Percentiles rank a stretch among this genome's conserved stretches.
phyloP scores from a whole-genome alignment of 768 basidiomycete species.

The Suillus fuscotomentosus region DNA sequence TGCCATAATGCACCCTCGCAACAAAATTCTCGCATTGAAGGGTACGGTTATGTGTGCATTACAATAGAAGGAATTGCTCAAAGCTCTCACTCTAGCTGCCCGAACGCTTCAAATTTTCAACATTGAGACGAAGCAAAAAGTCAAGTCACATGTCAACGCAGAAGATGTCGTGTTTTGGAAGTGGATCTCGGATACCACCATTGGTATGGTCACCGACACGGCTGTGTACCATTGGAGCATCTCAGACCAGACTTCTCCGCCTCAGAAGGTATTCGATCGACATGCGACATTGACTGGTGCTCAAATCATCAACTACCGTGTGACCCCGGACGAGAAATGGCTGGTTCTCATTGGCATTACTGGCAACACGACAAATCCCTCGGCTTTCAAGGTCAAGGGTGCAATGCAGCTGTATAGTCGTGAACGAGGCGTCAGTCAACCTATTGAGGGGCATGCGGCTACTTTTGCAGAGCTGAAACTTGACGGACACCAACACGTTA shows the following conservation, averaged over 20 bases:
- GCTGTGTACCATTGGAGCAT: slow-evolving; percentile 93
- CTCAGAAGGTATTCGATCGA: slow-evolving; percentile 94
- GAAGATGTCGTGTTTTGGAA: slow-evolving; percentile 99
- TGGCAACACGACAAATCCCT: slow-evolving; percentile 87
- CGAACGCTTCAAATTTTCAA: slow-evolving; percentile 98
- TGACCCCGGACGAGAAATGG: slow-evolving; percentile 94
- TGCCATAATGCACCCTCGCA: slow-evolving; percentile 95
- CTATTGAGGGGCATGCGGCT: slow-evolving; percentile 98
- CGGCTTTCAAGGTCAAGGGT: slow-evolving; percentile 98
- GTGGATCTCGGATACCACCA: slow-evolving; percentile 89
- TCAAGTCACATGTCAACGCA: slow-evolving; percentile 91
- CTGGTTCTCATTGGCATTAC: slow-evolving; percentile 95
- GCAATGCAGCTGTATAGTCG: slow-evolving; percentile 96
- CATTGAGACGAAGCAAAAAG: slow-evolving; percentile 96
- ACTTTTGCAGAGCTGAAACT: slow-evolving; percentile 90
- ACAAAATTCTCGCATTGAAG: slow-evolving; percentile 96
- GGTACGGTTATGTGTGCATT: slow-evolving; percentile 38
- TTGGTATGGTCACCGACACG: slow-evolving; percentile 94
- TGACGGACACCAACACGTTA: slow-evolving; percentile 81
- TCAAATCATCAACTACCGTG: slow-evolving; percentile 98
- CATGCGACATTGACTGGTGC: slow-evolving; percentile 91
- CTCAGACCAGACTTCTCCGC: slow-evolving; percentile 68
- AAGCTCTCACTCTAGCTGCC: slow-evolving; percentile 53
- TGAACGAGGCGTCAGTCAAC: slow-evolving; percentile 92
- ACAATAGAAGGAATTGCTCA: slow-evolving; percentile 7